Evolutionary conservation across 202 grass and related monocot genomes (phyloP), one percentile per base, ranked within the genome.

Genomic region (Schoenoplectus triqueter): DNA sequence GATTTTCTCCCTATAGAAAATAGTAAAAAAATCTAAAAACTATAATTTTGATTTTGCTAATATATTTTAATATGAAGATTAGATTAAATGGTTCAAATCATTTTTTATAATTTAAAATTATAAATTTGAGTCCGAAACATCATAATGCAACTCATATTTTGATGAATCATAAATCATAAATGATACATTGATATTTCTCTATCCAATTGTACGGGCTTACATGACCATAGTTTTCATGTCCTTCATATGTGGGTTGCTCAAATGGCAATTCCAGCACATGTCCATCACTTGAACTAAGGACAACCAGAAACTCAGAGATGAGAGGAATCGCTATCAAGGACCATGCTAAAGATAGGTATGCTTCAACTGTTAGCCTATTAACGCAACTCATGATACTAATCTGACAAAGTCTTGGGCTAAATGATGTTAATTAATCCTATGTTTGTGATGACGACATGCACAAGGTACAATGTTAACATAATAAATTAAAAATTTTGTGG

Each of bases 291-390:
- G 10, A 69, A 22, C 21, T 5, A 74, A 74, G 47, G 18, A 21
- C 3, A 0, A 51, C 15, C n/a, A 82, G n/a, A 57, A 83, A 83
- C 63, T 83, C 46, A 71, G 81, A 83, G 48, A 70, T 44, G 31
- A 31, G 31, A 83, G 19, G 6, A 18, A 70, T 67, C 14, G 20
- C 81, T 83, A 57, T 83, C 81, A 55, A 67, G 81, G 81, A 64
- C 66, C 81, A 83, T 83, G 65, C 31, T 31, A 31, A 31, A 31
- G 31, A 31, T 31, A 31, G 31, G 31, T 31, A 31, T 31, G 31
- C 31, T 31, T 31, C 81, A 83, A 83, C 81, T 54, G 44, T 69
- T 31, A 31, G 64, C 39, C 61, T 82, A 61, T 83, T 83, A 83
- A 83, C 70, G 10, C 1, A 82, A 83, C 81, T 83, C 49, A 70